Evolutionary conservation across 108 stramenopile genomes (phyloP), one percentile per base, ranked within the genome.

Genomic region (Craspedostauros australis): DNA sequence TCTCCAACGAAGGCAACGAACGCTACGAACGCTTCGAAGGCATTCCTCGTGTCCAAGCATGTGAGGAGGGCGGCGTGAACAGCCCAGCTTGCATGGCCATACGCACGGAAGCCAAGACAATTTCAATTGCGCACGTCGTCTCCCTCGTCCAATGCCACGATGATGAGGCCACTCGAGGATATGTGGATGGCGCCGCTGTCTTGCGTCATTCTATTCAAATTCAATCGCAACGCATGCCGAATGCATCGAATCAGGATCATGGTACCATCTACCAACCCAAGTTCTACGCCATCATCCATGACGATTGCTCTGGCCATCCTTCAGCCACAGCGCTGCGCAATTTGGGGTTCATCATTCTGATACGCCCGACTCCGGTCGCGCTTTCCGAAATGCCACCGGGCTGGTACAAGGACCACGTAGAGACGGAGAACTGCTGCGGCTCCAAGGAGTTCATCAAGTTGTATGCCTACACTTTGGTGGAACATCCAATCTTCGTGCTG

Each of bases 121-220:
- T 51, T 36, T 3, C 43, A 5, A 68, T 82, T 20, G 80, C 80
- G 8, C 79, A 87, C 40, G 86, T 76, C 39, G 70, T 83, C 38
- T 83, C 81, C 0, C 46, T 87, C 26, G 80, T 87, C 64, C 75
- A 80, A 56, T 87, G 86, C 50, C 27, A 60, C 50, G 69, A 75
- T 38, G 50, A 61, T 15, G 47, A 54, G 2, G 29, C 55, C 20
- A 79, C 80, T 27, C 66, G 70, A 6, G 84, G 85, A 9, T 70
- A 80, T 36, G 46, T 81, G 37, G 84, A 86, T 61, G 84, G 71
- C 20, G 74, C 82, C 21, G 62, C 75, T 14, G 62, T 86, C 2
- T 56, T 86, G 9, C 63, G 72, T 15, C 84, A 86, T 68, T 86
- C 84, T 46, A 82, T 86, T 22, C 86, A 79, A 50, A 50, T 72